These are phyloP conservation scores for Suillus placidus DNA, from an alignment of 768 basidiomycete species.

Conservation along the genomic window DNA sequence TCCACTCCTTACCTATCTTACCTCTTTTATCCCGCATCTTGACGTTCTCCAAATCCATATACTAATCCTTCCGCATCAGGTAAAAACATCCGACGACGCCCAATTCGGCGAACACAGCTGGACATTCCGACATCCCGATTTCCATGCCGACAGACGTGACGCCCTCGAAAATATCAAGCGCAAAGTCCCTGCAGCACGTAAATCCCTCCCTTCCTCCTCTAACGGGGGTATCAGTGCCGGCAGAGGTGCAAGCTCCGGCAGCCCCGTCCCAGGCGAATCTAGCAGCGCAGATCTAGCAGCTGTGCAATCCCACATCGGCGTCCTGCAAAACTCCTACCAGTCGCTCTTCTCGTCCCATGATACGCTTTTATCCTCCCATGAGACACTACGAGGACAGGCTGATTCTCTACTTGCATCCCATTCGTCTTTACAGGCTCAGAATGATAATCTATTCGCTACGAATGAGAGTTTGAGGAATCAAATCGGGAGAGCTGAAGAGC, in stretches of 20 bases:
- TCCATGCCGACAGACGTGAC: conserved; percentile 53
- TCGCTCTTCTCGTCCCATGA: conserved; percentile 31
- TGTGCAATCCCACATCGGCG: conserved; percentile 30
- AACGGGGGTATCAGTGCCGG: conserved; percentile 10
- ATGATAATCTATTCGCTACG: conserved; percentile 33
- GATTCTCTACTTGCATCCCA: conserved; percentile 34
- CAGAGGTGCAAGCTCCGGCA: conserved; percentile 1
- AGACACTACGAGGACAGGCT: conserved; percentile 38
- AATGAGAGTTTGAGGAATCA: conserved; percentile 33
- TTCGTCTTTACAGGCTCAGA: conserved; percentile 29
- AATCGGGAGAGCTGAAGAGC: conserved; percentile 44
- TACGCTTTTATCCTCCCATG: conserved; percentile 32
- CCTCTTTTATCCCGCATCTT: not conserved
- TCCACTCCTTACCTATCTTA: not conserved
- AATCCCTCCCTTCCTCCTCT: conserved; percentile 29
- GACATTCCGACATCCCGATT: conserved; percentile 58
- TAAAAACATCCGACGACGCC: conserved; percentile 85
- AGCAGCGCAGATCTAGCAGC: conserved; percentile 27
- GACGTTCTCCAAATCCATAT: not conserved
- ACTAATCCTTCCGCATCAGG: conserved; percentile 31
- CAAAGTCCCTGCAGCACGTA: conserved; percentile 47
- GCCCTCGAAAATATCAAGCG: conserved; percentile 69
- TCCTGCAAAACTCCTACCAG: conserved; percentile 33
- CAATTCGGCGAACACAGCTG: conserved; percentile 64
- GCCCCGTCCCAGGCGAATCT: conserved; percentile 14